Base-by-base conservation (phyloP, 2,329 filamentous ascomycete species). In the Trichophyton verrucosum region DNA sequence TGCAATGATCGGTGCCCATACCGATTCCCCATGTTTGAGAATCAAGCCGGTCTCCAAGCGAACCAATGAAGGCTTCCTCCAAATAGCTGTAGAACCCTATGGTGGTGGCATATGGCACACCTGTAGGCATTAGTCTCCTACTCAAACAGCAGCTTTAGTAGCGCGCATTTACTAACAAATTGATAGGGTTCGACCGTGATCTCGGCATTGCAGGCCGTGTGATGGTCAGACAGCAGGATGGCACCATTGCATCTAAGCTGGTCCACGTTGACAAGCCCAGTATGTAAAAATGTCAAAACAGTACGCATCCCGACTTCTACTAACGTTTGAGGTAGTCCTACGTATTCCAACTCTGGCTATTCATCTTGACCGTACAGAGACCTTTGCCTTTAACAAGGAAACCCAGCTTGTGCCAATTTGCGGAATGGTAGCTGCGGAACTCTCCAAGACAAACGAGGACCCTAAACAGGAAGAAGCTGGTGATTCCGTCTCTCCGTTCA, bases 21-120 rank as follows among this genome's bases (percentile, higher is more conserved):
- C 94, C 62, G 94, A 99, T 76, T 96, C 91, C 9, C 91, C 90
- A 4, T 91, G 88, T 67, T 82, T 99, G 57, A 86, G 92, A 62
- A 80, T 99, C 73, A 99, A 99, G 80, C 94, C 94, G 11, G 86
- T 96, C 47, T 95, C 89, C 71, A 96, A 92, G 77, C 94, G 92
- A 77, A 82, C 83, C 69, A 85, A 83, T 61, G 87, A 88, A 65
- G 92, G 92, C 11, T 99, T 94, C 74, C 76, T 96, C 64, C 94
- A 99, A 76, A 86, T 99, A 61, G 94, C 91, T 59, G 92, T 96
- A 58, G 94, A 99, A 79, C 92, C 90, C 1, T 99, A 99, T 71
- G 94, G 94, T 59, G 94, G 94, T 64, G 94, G 94, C 61, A 86
- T 97, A 69, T 97, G 92, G 92, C 91, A 96, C 75, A 95, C 89